Percentiles rank a stretch among this genome's conserved stretches.
phyloP scores from a whole-genome alignment of 2,329 filamentous ascomycete species.

The Teratosphaeriaceae sp. region DNA sequence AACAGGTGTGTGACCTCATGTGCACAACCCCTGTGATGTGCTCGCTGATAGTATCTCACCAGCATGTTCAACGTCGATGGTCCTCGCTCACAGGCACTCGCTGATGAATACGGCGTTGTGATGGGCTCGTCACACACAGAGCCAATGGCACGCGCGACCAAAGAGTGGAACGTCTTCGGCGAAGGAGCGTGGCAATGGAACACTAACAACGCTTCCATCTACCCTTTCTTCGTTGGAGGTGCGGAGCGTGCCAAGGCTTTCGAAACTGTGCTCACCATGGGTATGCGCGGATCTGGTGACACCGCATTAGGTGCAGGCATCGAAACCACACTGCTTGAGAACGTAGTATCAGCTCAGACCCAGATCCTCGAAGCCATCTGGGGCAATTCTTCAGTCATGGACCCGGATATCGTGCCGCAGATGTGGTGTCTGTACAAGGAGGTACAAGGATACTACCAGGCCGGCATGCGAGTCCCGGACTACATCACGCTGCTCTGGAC shows the following conservation, averaged over 20 bases:
- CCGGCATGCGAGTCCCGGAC: constrained; percentile 56
- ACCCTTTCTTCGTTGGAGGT: constrained; percentile 62
- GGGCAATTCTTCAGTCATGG: constrained; percentile 39
- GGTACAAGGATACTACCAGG: constrained; percentile 62
- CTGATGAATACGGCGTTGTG: constrained; percentile 68
- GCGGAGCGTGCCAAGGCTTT: constrained; percentile 59
- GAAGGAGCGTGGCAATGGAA: constrained; percentile 63
- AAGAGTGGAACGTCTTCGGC: constrained; percentile 42
- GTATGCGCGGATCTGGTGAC: constrained; percentile 65
- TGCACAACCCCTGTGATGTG: too few species aligned
- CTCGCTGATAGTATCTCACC: too few species aligned
- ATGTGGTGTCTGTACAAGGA: constrained; percentile 72
- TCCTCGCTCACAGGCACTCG: constrained; percentile 58
- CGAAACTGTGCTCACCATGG: constrained; percentile 58
- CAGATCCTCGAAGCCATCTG: constrained; percentile 53
- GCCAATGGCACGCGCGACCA: constrained; percentile 57
- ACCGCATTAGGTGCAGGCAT: constrained; percentile 52
- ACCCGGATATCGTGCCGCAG: constrained; percentile 53
- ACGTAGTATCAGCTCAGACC: constrained; percentile 55
- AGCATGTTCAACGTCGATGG: constrained; percentile 69
- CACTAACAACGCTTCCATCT: constrained; percentile 61
- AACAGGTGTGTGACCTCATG: too few species aligned
- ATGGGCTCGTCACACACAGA: constrained; percentile 69
- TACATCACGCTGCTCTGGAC: constrained; percentile 63
- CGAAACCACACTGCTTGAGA: constrained; percentile 53